phyloP scores from a whole-genome alignment of 345 rosid genomes.

The Populus davidiana region DNA sequence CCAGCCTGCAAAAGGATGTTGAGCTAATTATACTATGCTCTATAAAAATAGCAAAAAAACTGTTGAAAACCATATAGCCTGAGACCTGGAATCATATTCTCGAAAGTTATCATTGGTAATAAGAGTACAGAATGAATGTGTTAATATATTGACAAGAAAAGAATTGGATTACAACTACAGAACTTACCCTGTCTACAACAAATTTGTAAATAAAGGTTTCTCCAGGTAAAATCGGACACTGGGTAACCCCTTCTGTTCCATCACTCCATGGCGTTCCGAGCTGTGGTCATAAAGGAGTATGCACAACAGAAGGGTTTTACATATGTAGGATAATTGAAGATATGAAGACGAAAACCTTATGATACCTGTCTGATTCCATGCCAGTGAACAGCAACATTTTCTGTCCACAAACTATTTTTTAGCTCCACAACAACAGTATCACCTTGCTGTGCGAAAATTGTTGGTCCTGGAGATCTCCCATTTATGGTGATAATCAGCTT shows the following conservation, averaged over 20 bases:
- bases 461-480: slow-evolving; percentile 27
- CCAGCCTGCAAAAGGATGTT: slow-evolving; percentile 45
- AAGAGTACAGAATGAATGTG: no score
- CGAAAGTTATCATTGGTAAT: no score
- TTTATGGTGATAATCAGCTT: slow-evolving; percentile 25
- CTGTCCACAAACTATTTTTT: slow-evolving; percentile 41
- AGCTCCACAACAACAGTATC: slow-evolving; percentile 51
- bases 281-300: slow-evolving; percentile 19
- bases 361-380: slow-evolving; percentile 56
- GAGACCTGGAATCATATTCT: no score
- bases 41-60: no score
- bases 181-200: slow-evolving; percentile 65
- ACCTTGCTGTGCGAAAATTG: slow-evolving; percentile 13
- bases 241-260: slow-evolving; percentile 55
- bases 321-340: no score
- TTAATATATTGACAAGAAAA: neutral
- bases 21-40: no score
- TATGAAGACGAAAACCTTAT: no score
- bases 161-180: slow-evolving; percentile 1
- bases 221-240: slow-evolving; percentile 61
- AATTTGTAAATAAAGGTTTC: slow-evolving; percentile 47
- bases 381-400: slow-evolving; percentile 60
- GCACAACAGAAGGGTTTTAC: no score
- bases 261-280: slow-evolving; percentile 61
- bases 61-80: no score